Base-by-base conservation (phyloP, 2,329 filamentous ascomycete genomes). In the Arthrobotrys musiformis region DNA sequence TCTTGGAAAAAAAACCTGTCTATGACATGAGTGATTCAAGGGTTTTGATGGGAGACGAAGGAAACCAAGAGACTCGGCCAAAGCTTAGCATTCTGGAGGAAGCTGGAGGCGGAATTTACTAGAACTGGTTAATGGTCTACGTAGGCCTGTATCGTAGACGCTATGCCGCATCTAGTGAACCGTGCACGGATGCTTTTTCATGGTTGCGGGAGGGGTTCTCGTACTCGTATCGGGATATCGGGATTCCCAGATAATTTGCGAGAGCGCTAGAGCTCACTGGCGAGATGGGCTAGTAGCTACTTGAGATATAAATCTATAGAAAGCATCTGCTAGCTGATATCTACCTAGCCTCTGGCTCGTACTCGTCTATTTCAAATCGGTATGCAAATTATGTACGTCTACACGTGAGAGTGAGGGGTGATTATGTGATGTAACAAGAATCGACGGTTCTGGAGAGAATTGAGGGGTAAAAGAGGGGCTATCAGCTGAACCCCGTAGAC, bases 21-120 rank as follows among this genome's bases (percentile, higher is more conserved):
- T 56, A 58, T 58, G 54, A 40, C 54, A 58, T 58, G 54, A 58
- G 33, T n/a, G 19, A 40, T 37, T 62, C 54, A 70, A 28, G 56
- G 42, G 19, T 62, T 33, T 44, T 22, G 30, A 50, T 50, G 19
- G 72, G 72, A 76, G 72, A 76, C 72, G 72, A 76, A 60, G 35
- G 9, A 56, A 48, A 44, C 70, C 70, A 74, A 74, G 64, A 76
- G 66, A 76, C 72, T 76, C 19, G 72, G 72, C 64, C 58, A 76
- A 76, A 76, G 72, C 72, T 76, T 76, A 70, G 72, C 72, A 26
- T 58, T 50, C 64, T 70, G 33, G 19, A 64, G n/a, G 70, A 40
- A 69, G 56, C 56, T 52, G 28, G 70, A 76, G 30, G 42, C 70
- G 70, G 67, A 2, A 17, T 46, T 46, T n/a, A n/a, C n/a, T n/a